These are phyloP conservation scores for Petunia secreta DNA, from an alignment of 257 asterid species.

Conservation along the genomic window DNA sequence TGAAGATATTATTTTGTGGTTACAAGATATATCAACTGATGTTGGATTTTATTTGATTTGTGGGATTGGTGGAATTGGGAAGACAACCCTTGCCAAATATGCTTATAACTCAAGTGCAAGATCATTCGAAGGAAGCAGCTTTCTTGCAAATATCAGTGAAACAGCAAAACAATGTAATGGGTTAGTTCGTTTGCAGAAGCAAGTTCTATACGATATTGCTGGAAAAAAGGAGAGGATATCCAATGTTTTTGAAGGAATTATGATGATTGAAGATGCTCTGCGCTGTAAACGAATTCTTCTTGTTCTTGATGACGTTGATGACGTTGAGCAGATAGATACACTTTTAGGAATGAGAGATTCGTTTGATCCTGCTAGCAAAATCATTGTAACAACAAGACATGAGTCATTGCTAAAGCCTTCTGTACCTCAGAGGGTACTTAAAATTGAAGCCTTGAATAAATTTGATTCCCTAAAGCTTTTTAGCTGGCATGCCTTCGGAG, in stretches of 20 bases:
- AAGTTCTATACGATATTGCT: slow-evolving; percentile 29
- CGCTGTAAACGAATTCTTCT: slow-evolving; percentile 27
- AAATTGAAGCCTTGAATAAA: background rate
- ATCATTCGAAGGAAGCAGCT: slow-evolving; percentile 34
- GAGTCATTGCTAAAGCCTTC: slow-evolving; percentile 19
- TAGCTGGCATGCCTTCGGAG: slow-evolving; percentile 24
- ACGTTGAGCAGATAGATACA: slow-evolving; percentile 29
- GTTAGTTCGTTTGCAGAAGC: slow-evolving; percentile 29
- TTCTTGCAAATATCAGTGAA: slow-evolving; percentile 30
- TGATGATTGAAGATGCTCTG: slow-evolving; percentile 25
- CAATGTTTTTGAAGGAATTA: slow-evolving; percentile 30
- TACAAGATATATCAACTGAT: slow-evolving; percentile 23
- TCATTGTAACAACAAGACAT: slow-evolving; percentile 30
- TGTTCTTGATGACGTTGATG: slow-evolving; percentile 36
- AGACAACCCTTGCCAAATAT: slow-evolving; percentile 32
- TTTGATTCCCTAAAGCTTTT: slow-evolving; percentile 23
- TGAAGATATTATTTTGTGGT: slow-evolving; percentile 22
- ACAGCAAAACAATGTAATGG: slow-evolving; percentile 27
- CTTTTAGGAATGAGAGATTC: slow-evolving; percentile 28
- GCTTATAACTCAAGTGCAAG: slow-evolving; percentile 21
- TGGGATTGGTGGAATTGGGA: slow-evolving; percentile 41
- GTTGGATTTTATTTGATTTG: slow-evolving; percentile 28
- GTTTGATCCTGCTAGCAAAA: slow-evolving; percentile 29
- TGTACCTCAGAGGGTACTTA: slow-evolving; percentile 22
- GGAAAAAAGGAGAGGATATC: slow-evolving; percentile 19